Percentiles rank a stretch among this genome's conserved stretches.
phyloP scores from a whole-genome alignment of 2,329 filamentous ascomycete genomes.

The Sclerotinia glacialis region DNA sequence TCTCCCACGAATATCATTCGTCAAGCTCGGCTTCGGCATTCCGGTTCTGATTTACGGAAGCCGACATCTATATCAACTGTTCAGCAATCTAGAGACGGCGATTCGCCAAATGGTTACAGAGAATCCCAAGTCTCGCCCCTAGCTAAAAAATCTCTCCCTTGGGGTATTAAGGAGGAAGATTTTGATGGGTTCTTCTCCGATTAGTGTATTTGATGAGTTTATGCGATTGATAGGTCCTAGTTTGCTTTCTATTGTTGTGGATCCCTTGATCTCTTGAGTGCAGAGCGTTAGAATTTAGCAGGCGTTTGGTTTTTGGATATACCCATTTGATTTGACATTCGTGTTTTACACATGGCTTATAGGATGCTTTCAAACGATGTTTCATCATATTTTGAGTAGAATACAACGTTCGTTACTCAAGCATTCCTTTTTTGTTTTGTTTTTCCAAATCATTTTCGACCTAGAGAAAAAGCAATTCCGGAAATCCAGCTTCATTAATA shows the following conservation, averaged over 20 bases:
- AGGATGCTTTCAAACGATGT: background rate
- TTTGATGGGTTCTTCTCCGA: conserved; percentile 10
- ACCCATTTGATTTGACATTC: background rate
- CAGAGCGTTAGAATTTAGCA: background rate
- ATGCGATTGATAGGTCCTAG: background rate
- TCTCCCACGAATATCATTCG: background rate
- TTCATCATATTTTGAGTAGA: background rate
- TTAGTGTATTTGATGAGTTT: background rate
- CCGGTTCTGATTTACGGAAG: background rate
- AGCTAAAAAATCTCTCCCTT: background rate
- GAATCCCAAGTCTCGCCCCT: background rate
- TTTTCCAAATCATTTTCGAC: background rate
- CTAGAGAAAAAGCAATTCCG: background rate
- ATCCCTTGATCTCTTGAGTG: background rate
- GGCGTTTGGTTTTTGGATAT: background rate
- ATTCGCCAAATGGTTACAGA: background rate
- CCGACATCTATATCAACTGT: background rate
- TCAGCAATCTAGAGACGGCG: background rate
- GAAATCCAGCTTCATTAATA: background rate
- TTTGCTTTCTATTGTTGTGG: background rate
- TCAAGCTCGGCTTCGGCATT: background rate
- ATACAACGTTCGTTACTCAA: background rate
- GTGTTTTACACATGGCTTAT: background rate
- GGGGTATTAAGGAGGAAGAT: background rate
- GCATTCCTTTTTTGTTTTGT: background rate